These are phyloP conservation scores for Acidomyces sp. DNA, from an alignment of 495 filamentous ascomycete genomes.

Conservation along the genomic window DNA sequence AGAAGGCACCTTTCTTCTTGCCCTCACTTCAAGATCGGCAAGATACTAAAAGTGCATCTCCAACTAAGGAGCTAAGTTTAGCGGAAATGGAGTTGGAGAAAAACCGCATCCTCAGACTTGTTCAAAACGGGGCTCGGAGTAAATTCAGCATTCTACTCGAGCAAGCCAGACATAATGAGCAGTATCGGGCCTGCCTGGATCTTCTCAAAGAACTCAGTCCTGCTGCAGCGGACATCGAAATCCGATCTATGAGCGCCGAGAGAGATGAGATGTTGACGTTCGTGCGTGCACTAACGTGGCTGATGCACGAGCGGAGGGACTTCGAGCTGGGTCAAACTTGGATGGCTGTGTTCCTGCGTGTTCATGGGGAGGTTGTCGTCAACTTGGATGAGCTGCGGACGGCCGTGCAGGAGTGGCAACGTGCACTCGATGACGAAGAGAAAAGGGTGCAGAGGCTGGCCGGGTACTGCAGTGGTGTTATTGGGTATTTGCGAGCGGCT, in stretches of 20 bases:
- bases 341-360: conserved; percentile 81
- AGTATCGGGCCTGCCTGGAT: conserved; percentile 43
- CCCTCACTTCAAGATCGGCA: conserved; percentile 41
- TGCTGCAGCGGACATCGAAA: conserved; percentile 72
- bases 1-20: conserved; percentile 94
- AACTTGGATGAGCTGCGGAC: conserved; percentile 20
- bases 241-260: conserved; percentile 56
- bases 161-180: conserved; percentile 32
- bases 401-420: conserved; percentile 24
- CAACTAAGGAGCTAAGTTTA: conserved; percentile 20
- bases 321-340: conserved; percentile 91
- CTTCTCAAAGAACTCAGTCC: conserved; percentile 65
- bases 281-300: conserved; percentile 56
- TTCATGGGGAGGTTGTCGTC: conserved; percentile 52
- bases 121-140: conserved; percentile 11
- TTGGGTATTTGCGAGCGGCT: conserved; percentile 69
- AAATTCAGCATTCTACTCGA: conserved; percentile 51
- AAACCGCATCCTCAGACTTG: conserved; percentile 37
- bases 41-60: conserved; percentile 2
- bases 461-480: conserved; percentile 75
- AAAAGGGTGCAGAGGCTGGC: conserved; percentile 61
- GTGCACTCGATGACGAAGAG: conserved; percentile 47
- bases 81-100: conserved; percentile 32
- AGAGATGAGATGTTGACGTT: conserved; percentile 51
- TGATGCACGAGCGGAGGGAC: conserved; percentile 54